Conservation (phyloP, 2,329 filamentous ascomycete genomes). For the Coleophoma crateriformis region DNA sequence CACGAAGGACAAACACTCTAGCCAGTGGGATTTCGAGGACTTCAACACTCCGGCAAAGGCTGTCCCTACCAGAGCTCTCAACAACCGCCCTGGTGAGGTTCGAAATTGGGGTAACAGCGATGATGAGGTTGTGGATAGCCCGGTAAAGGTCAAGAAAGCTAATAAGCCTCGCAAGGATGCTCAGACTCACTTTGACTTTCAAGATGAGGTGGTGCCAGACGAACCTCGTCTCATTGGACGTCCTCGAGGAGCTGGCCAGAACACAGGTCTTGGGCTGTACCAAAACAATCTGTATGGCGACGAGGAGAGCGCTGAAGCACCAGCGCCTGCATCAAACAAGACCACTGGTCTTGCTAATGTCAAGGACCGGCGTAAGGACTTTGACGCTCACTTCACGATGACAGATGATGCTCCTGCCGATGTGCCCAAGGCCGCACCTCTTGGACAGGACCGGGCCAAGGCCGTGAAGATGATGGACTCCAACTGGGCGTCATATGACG, state of each 20-base stretch:
- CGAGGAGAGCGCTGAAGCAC: conserved; percentile 30
- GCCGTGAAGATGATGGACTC: conserved; percentile 69
- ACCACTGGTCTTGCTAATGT: conserved; percentile 59
- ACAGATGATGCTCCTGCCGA: conserved; percentile 57
- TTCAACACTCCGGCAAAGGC: conserved; percentile 77
- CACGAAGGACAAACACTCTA: conserved; percentile 58
- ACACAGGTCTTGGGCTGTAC: conserved; percentile 68
- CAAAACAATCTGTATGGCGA: conserved; percentile 68
- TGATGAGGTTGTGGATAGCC: conserved; percentile 50
- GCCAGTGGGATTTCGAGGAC: conserved; percentile 85
- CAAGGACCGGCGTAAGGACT: conserved; percentile 68
- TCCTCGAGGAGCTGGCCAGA: conserved; percentile 52
- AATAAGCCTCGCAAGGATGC: conserved; percentile 72
- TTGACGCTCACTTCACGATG: conserved; percentile 73
- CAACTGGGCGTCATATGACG: conserved; percentile 51
- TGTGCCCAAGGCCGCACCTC: conserved; percentile 34
- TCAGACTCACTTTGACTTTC: conserved; percentile 77
- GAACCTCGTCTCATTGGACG: conserved; percentile 39
- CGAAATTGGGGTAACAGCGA: conserved; percentile 77
- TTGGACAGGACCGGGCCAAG: conserved; percentile 59
- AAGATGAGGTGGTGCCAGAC: conserved; percentile 63
- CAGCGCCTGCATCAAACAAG: conserved; percentile 8
- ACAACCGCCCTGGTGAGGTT: conserved; percentile 57
- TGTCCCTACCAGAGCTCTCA: conserved; percentile 48
- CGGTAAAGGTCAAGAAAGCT: conserved; percentile 51